A percentile compares a stretch with the other conserved stretches of the same genome.
Evolutionary conservation across 345 rosid species (phyloP).

Genomic region (Aquilaria yunnanensis): DNA sequence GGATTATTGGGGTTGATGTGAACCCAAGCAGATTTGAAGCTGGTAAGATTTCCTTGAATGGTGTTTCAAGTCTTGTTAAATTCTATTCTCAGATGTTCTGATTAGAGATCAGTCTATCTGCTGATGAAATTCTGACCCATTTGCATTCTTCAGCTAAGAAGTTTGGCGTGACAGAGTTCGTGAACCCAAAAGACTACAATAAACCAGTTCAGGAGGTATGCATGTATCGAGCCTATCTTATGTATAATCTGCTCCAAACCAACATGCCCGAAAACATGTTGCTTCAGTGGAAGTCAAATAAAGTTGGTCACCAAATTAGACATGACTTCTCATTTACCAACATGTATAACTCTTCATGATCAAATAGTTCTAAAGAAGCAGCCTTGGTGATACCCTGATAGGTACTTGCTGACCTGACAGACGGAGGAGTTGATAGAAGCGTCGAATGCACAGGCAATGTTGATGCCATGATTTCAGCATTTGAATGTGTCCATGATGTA

Average conservation of each 20-base stretch:
- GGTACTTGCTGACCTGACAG: slow-evolving; percentile 35
- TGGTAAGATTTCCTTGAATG: slow-evolving; percentile 1
- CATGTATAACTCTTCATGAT: too few species aligned
- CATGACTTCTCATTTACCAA: too few species aligned
- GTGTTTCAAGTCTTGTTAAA: not conserved
- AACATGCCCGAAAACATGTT: not conserved
- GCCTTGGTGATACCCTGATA: not conserved
- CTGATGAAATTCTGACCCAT: too few species aligned
- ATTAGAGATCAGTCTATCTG: not conserved
- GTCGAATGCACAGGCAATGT: slow-evolving; percentile 35
- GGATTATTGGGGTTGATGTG: slow-evolving; percentile 38
- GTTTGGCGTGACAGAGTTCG: slow-evolving; percentile 38
- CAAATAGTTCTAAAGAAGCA: too few species aligned
- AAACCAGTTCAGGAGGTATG: slow-evolving; percentile 37
- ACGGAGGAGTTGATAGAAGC: slow-evolving; percentile 42
- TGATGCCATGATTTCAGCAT: slow-evolving; percentile 42
- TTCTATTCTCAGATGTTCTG: too few species aligned
- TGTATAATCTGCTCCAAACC: not conserved
- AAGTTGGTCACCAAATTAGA: not conserved
- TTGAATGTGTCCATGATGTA: slow-evolving; percentile 53
- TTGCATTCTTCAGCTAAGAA: slow-evolving; percentile 29
- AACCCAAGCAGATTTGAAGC: slow-evolving; percentile 21
- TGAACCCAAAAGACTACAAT: slow-evolving; percentile 34
- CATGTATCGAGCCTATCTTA: not conserved
- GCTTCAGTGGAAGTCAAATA: not conserved